phyloP scores from a whole-genome alignment of 2,329 filamentous ascomycete genomes.

The Rachicladosporium sp. region DNA sequence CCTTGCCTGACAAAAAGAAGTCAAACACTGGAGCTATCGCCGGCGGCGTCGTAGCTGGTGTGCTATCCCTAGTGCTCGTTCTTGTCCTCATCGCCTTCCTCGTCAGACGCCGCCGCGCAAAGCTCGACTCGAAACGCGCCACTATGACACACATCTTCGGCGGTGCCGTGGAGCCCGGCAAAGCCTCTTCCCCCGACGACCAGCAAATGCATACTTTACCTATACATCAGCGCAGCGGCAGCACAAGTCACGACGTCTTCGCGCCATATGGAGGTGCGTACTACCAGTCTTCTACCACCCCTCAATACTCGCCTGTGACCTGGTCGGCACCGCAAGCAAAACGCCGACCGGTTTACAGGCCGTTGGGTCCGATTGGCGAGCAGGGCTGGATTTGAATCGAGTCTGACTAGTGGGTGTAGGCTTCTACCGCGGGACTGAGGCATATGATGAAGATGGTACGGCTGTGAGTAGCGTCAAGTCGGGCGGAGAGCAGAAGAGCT shows the following conservation, averaged over 20 bases:
- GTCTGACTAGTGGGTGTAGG: no score
- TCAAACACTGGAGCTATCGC: conserved; percentile 9
- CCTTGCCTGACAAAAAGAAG: background rate
- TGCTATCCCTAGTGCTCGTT: conserved; percentile 9
- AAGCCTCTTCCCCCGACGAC: background rate
- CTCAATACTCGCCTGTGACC: conserved; percentile 9
- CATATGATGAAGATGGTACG: no score
- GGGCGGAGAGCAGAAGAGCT: no score
- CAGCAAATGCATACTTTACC: conserved; percentile 3
- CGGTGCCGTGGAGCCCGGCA: conserved; percentile 8
- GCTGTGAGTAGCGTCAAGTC: no score
- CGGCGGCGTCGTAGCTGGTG: conserved; percentile 14
- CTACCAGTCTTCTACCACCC: background rate
- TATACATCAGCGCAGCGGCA: conserved; percentile 12
- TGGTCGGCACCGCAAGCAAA: conserved; percentile 2
- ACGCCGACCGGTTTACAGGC: conserved; percentile 4
- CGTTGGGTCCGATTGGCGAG: background rate
- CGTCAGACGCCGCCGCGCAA: conserved; percentile 9
- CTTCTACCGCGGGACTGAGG: no score
- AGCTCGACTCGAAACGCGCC: conserved; percentile 11
- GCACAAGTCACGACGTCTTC: conserved; percentile 16
- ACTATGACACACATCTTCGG: conserved; percentile 9
- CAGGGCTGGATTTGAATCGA: conserved; percentile 2
- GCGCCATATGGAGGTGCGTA: conserved; percentile 19
- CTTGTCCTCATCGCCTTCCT: conserved; percentile 10